Base-by-base conservation (phyloP, 2,329 filamentous ascomycete species). In the Scytalidium sp. region DNA sequence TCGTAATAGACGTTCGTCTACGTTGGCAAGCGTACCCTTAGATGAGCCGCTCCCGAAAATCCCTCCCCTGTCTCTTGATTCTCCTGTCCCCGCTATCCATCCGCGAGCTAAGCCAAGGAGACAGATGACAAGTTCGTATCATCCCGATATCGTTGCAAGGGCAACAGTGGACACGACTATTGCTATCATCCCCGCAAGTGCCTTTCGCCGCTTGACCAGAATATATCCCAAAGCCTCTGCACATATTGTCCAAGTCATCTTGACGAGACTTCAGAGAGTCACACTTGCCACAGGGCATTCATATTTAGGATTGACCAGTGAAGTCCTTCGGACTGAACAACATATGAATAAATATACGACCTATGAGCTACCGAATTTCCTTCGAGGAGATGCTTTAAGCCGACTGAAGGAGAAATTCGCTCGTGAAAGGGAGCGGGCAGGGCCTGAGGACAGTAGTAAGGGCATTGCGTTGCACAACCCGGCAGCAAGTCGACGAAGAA, bases 131-230 rank as follows among this genome's bases (percentile, higher is more conserved):
- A 87, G 85, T 56, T 97, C 94, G 13, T 91, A 90, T 0, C 94
- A 99, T 69, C 94, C 94, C 10, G 94, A 99, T 63, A 94, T 99
- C 54, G 90, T 99, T 56, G 94, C 93, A n/a, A 82, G 94, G 56
- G 94, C 94, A 5, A 95, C 91, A 15, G 88, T 95, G 20, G 95
- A 99, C 65, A 99, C 94, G 0, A 99, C 95, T 0, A 97, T 99
- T 68, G 94, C 94, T 5, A 95, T 99, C 56, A 99, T 99, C 50
- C 95, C 95, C 1, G 94, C 94, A 1, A 96, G 91, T 64, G 95
- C 94, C 3, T 99, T 99, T 61, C 84, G 91, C 47, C 85, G 95
- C 8, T 75, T 99, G 46, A 99, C 96, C 45, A 84, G 90, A 63
- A 86, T 97, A 20, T 99, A 97, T 60, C 94, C 94, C 9, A 96